Conservation (phyloP, 2,329 filamentous ascomycete species). For the Thelonectria discophora region DNA sequence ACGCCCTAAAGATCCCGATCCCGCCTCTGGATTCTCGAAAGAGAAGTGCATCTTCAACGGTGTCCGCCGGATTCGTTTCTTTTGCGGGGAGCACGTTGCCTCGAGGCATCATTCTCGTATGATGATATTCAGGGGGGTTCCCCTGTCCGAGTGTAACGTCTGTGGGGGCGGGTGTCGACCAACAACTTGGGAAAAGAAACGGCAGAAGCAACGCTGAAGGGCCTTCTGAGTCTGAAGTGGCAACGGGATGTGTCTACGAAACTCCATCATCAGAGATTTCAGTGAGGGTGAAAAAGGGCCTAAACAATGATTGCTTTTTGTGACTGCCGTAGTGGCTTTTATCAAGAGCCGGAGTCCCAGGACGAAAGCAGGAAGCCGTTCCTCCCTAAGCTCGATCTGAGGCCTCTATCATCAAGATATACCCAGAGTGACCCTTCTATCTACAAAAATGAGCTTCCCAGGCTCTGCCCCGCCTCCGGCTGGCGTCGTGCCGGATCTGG, state of each 20-base stretch:
- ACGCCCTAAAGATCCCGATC: not conserved
- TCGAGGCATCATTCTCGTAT: constrained; percentile 2
- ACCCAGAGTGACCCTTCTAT: not conserved
- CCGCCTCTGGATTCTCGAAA: not conserved
- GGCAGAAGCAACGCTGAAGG: constrained; percentile 1
- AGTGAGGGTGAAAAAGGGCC: not conserved
- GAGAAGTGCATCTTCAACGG: not conserved
- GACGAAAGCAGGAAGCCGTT: not conserved
- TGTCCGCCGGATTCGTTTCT: not conserved
- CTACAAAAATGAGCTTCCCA: constrained; percentile 25
- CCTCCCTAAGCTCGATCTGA: not conserved
- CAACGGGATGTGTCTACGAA: not conserved
- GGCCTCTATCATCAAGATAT: not conserved
- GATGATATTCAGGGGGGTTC: not conserved
- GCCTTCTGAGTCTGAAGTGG: not conserved
- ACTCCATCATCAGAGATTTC: not conserved
- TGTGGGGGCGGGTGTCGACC: not conserved
- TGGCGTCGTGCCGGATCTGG: constrained; percentile 25
- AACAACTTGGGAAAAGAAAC: not conserved
- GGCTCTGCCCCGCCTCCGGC: constrained; percentile 26
- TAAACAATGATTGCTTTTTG: constrained; percentile 1
- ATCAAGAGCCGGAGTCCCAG: not conserved
- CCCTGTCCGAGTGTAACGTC: constrained; percentile 1
- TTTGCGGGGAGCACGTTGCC: not conserved
- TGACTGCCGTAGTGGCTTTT: not conserved